Conservation (phyloP, 169 alveolate genomes). For the Babesia sp. region DNA sequence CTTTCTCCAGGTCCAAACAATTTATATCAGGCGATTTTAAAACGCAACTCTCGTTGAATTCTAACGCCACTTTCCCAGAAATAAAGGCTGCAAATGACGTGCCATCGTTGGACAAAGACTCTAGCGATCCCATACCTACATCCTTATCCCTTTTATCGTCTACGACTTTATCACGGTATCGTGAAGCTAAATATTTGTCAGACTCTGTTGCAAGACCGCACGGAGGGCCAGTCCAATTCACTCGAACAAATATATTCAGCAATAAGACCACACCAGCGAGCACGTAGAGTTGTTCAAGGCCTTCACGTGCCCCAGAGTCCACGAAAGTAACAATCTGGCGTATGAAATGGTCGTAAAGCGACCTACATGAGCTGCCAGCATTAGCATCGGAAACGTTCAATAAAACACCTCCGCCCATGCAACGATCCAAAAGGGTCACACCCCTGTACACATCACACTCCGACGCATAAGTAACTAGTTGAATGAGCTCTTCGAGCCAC, state of each 20-base stretch:
- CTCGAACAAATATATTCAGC: conserved; percentile 42
- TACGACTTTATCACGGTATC: conserved; percentile 19
- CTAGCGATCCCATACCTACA: not conserved
- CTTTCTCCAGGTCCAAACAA: conserved; percentile 12
- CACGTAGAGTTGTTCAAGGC: conserved; percentile 26
- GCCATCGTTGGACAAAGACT: not conserved
- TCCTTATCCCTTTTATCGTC: not conserved
- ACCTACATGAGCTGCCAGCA: not conserved
- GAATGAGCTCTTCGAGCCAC: not conserved
- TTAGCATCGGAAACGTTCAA: not conserved
- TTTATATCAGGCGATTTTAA: conserved; percentile 49
- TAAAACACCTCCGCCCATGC: conserved; percentile 19
- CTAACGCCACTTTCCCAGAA: conserved; percentile 14
- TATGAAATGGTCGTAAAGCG: conserved; percentile 21
- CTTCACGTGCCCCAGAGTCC: not conserved
- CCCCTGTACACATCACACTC: conserved; percentile 55
- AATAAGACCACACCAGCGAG: conserved; percentile 46
- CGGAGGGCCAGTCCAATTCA: conserved; percentile 66
- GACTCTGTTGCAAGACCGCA: conserved; percentile 15
- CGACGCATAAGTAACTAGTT: conserved; percentile 7
- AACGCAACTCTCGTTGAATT: conserved; percentile 33
- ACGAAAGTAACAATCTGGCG: not conserved
- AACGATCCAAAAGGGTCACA: conserved; percentile 27
- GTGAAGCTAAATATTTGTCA: conserved; percentile 24
- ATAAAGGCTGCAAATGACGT: conserved; percentile 29